Percentiles rank a stretch among this genome's conserved stretches.
These are phyloP conservation scores for Colletotrichum noveboracense DNA, from an alignment of 2,329 filamentous ascomycete genomes.

Conservation along the genomic window DNA sequence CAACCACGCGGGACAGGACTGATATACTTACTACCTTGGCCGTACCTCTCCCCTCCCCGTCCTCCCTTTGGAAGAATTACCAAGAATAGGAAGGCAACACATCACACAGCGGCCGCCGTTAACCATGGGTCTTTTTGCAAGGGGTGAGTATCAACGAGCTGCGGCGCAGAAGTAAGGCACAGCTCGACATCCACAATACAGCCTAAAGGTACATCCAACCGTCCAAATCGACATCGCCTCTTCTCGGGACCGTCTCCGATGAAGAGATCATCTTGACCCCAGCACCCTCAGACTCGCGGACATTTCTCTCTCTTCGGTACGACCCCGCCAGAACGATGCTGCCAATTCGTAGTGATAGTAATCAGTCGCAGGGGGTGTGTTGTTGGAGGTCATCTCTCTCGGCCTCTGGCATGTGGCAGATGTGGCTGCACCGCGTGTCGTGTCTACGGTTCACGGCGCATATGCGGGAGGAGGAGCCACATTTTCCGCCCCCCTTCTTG, in stretches of 20 bases:
- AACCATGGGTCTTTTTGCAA: neutral
- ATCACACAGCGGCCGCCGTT: neutral
- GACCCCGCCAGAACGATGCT: neutral
- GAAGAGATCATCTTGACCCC: neutral
- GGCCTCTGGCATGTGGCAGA: neutral
- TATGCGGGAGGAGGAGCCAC: neutral
- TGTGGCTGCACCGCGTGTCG: neutral
- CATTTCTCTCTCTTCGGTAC: neutral
- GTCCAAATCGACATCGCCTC: neutral
- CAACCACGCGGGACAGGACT: neutral
- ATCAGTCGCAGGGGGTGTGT: neutral
- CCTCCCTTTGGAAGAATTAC: neutral
- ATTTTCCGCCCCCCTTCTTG: neutral
- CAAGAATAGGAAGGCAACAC: neutral
- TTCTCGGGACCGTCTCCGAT: neutral
- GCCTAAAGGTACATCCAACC: neutral
- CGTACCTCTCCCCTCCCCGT: neutral
- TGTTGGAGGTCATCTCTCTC: neutral
- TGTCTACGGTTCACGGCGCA: neutral
- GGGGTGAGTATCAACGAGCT: neutral
- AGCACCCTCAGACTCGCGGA: neutral
- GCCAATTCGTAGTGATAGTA: neutral
- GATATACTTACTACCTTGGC: neutral
- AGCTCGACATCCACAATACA: neutral
- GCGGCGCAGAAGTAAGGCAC: neutral